Evolutionary conservation across 306 rosid species (phyloP), one percentile per base, ranked within the genome.

Genomic region (Hippophae gyantsensis): DNA sequence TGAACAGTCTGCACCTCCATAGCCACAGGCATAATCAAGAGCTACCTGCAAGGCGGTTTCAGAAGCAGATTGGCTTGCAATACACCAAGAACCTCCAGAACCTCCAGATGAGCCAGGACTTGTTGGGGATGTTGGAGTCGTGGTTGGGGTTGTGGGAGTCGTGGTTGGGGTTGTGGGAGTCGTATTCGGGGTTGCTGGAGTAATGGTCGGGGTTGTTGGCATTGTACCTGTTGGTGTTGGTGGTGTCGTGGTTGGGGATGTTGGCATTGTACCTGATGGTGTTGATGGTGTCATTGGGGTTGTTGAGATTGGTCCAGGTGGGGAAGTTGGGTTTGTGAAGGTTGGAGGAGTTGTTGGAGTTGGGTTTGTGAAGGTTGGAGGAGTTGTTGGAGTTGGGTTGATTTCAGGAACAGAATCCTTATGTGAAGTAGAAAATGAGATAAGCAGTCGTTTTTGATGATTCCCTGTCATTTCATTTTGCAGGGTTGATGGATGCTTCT

Each of bases 1-100:
- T 7, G 93, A 76, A 63, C 98, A 92, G 66, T 87, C 95, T 61
- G 96, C 79, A 49, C 88, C 88, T 50, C 98, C 93, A 64, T 78
- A 76, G 52, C 98, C 96, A 65, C 98, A 87, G 56, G 95, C 98
- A 61, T 92, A 87, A 74, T 87, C 96, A 49, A 92, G 82, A 64
- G 99, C 99, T 57, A 76, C 89, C 76, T 87, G 99, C 43, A 88
- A 67, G 48, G 83, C 88, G 45, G 84, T 81, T 56, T 82, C 89
- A 27, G 96, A 72, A 70, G 93, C 81, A 38, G 81, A 25, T 60
- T 72, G 82, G 62, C 56, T 85, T 59, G 93, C 96, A 67, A 82
- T 66, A 68, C 98, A 92, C 99, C 99, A 92, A 59, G 74, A 64
- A 42, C 85, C 88, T 7, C 95, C 81, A 9, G 87, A 63, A 18